Evolutionary conservation across 306 rosid species (phyloP).

Genomic region (Dryas drummondii): DNA sequence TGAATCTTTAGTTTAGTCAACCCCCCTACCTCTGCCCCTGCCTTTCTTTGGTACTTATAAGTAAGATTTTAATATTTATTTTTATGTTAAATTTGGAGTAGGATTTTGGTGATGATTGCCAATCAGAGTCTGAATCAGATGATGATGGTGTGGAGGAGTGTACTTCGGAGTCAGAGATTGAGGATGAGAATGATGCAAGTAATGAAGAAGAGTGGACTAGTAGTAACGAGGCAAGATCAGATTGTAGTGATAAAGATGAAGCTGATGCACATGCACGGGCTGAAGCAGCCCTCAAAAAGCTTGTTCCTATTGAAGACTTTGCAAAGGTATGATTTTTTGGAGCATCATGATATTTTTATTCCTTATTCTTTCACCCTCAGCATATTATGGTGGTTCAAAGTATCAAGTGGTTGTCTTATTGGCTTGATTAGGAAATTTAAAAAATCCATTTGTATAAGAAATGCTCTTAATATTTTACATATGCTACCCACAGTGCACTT

Average conservation of each 20-base stretch:
- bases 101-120: conserved; percentile 81
- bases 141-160: conserved; percentile 73
- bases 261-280: conserved; percentile 60
- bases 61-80: conserved; percentile 11
- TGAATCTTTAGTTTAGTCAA: neutral
- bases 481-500: neutral
- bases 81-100: conserved; percentile 39
- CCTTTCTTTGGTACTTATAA: neutral
- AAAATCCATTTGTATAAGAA: neutral
- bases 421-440: neutral
- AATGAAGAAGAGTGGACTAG: conserved; percentile 88
- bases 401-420: neutral
- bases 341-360: neutral
- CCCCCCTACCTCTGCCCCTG: neutral
- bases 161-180: conserved; percentile 73
- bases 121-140: conserved; percentile 75
- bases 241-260: conserved; percentile 80
- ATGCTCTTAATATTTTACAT: neutral
- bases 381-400: neutral
- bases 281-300: conserved; percentile 80
- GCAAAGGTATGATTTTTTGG: conserved; percentile 51
- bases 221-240: conserved; percentile 68
- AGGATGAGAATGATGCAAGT: conserved; percentile 63
- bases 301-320: conserved; percentile 66
- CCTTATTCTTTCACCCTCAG: neutral